Base-by-base conservation (phyloP, 177 flowering plant species). In the Vitis hybrid region DNA sequence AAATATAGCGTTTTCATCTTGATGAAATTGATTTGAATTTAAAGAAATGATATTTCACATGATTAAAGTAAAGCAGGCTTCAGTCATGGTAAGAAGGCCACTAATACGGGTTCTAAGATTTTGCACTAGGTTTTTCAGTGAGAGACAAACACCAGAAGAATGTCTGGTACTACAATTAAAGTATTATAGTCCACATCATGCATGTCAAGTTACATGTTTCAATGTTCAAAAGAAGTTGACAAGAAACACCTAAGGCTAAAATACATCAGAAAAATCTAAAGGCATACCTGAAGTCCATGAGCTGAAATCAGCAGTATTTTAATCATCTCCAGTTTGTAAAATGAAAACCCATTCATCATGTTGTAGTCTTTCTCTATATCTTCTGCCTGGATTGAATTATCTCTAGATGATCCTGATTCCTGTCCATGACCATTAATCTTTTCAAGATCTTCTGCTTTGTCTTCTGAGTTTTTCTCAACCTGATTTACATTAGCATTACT, bases 301-400 rank as follows among this genome's bases (percentile, higher is more conserved):
- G 90, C 79, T 65, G 91, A 87, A 77, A 90, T 77, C 21, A 92
- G 75, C 72, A 87, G 91, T 73, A 94, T 84, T 53, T 82, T 85
- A 55, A 83, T 69, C 90, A 91, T 90, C 86, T 94, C 98, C 77
- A 94, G 77, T 85, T 84, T 92, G 84, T 91, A 94, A 84, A 84
- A 91, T 63, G 89, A 76, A 72, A 83, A 83, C 60, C 87, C 96
- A 73, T 68, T 83, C 65, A 58, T 74, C 4, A 72, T 63, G 67
- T 55, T 80, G 68, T 85, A 82, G 74, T 80, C 81, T 63, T 82
- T 82, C 66, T 81, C 85, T 64, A 74, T 57, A 65, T 87, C 88
- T 59, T 86, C 88, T 68, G 71, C 71, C 77, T 61, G 54, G 48
- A 17, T 49, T 76, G 82, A 68, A 73, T 75, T 58, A 79, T 88